Percentiles rank a stretch among this genome's conserved stretches.
Conservation (phyloP, 2,329 filamentous ascomycete genomes). For the Colletotrichum sp. region DNA sequence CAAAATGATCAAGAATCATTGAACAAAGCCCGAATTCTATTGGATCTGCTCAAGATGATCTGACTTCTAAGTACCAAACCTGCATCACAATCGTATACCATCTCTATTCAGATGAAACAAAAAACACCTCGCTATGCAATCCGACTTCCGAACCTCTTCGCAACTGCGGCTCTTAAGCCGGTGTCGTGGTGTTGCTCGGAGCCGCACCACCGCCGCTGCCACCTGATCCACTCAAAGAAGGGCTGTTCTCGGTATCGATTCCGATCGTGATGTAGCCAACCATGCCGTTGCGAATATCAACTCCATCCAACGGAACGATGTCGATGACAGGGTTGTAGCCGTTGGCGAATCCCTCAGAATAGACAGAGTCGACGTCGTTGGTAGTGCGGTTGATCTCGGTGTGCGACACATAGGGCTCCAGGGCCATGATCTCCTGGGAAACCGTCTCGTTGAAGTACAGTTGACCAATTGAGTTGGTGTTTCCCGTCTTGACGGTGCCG, state of each 20-base stretch:
- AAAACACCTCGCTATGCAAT: background rate
- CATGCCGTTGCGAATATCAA: background rate
- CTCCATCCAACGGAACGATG: background rate
- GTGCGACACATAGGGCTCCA: conserved; percentile 52
- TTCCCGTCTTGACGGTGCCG: conserved; percentile 6
- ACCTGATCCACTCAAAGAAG: background rate
- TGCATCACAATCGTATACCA: background rate
- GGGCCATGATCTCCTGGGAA: conserved; percentile 45
- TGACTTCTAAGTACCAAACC: background rate
- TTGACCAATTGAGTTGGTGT: conserved; percentile 32
- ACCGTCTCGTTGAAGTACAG: conserved; percentile 2
- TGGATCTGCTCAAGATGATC: background rate
- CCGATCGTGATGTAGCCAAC: background rate
- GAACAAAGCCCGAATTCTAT: background rate
- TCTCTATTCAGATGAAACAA: background rate
- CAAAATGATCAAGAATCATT: background rate
- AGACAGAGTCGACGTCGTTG: background rate
- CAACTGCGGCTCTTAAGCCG: background rate
- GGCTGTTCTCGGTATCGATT: background rate
- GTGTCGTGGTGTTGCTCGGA: background rate
- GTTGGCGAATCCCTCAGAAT: background rate
- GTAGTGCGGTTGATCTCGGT: conserved; percentile 22
- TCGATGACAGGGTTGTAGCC: background rate
- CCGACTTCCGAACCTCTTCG: background rate
- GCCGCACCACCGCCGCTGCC: background rate